phyloP scores from a whole-genome alignment of 2,329 filamentous ascomycete genomes.

The Calonectria montana region DNA sequence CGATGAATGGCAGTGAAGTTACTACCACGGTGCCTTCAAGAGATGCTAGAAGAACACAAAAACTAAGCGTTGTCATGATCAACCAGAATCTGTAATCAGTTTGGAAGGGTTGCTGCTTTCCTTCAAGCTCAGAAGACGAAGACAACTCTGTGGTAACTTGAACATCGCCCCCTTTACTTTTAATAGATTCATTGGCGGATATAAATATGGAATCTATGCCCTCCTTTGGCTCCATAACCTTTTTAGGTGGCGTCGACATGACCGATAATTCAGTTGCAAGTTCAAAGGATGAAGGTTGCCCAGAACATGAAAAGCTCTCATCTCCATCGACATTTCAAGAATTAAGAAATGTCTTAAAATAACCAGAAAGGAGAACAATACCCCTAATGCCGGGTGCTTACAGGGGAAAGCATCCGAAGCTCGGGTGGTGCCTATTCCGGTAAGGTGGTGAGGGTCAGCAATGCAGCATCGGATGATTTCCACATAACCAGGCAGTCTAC shows the following conservation, averaged over 20 bases:
- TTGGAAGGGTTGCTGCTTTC: conserved; percentile 15
- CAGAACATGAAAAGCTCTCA: background rate
- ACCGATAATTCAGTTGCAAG: background rate
- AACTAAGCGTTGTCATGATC: conserved; percentile 36
- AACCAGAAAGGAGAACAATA: background rate
- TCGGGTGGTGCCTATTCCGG: background rate
- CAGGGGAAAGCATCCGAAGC: background rate
- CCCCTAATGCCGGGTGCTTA: background rate
- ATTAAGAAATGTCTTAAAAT: background rate
- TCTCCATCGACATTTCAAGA: background rate
- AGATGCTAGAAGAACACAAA: conserved; percentile 32
- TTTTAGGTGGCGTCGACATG: background rate
- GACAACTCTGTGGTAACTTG: background rate
- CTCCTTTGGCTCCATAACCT: background rate
- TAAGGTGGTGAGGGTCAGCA: background rate
- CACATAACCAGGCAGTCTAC: background rate
- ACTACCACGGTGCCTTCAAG: conserved; percentile 39
- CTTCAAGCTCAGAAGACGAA: background rate
- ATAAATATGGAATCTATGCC: too few species aligned
- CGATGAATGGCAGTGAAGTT: conserved; percentile 40
- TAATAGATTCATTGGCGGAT: background rate
- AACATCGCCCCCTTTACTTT: too few species aligned
- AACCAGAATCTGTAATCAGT: conserved; percentile 41
- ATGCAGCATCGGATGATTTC: conserved; percentile 3
- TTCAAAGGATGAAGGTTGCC: background rate